phyloP scores from a whole-genome alignment of 2,329 filamentous ascomycete genomes.

The Trichoderma oligosporum region DNA sequence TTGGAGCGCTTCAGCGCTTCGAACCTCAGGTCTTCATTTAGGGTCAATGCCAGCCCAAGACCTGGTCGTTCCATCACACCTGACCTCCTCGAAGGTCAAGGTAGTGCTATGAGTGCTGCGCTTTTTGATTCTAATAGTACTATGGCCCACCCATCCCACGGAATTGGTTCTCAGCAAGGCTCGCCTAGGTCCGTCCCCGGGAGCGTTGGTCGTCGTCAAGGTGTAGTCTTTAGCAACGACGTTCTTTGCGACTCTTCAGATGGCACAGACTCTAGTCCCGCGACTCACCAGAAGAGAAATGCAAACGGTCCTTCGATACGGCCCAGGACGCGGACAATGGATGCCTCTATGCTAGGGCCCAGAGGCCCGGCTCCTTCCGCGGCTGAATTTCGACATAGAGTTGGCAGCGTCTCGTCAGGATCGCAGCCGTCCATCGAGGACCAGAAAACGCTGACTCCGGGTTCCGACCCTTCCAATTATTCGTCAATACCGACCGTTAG shows the following conservation, averaged over 20 bases:
- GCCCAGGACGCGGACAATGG: conserved; percentile 57
- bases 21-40: conserved; percentile 35
- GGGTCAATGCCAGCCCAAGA: conserved; percentile 32
- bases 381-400: conserved; percentile 56
- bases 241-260: conserved; percentile 50
- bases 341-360: conserved; percentile 50
- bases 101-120: conserved; percentile 25
- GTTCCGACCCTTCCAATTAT: conserved; percentile 42
- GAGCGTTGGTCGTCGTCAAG: conserved; percentile 49
- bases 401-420: conserved; percentile 64
- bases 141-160: conserved; percentile 26
- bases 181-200: conserved; percentile 33
- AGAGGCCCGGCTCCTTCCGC: conserved; percentile 36
- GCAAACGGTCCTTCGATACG: conserved; percentile 38
- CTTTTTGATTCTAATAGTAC: conserved; percentile 21
- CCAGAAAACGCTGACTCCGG: conserved; percentile 39
- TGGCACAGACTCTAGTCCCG: conserved; percentile 29
- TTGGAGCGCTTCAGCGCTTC: conserved; percentile 37
- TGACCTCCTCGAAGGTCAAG: conserved; percentile 45
- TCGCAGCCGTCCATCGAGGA: conserved; percentile 51
- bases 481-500: conserved; percentile 37
- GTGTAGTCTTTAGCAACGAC: conserved; percentile 59
- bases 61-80: conserved; percentile 63
- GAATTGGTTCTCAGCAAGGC: conserved; percentile 31
- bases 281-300: conserved; percentile 33